These are phyloP conservation scores for Epichloe typhina DNA, from an alignment of 2,329 filamentous ascomycete species.

Conservation along the genomic window DNA sequence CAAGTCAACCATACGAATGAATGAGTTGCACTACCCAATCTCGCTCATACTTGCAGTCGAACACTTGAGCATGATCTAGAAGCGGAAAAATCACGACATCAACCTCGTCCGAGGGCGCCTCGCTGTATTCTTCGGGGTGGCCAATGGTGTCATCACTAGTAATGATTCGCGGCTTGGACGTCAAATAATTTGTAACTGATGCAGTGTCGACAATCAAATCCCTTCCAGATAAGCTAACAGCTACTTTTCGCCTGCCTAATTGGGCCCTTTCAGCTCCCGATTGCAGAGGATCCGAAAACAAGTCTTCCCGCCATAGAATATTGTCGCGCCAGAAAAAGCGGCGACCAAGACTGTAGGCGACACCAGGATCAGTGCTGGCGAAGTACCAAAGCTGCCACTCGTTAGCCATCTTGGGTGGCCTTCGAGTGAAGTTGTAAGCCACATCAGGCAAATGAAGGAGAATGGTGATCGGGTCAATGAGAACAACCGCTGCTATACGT, in stretches of 20 bases:
- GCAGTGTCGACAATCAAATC: slow-evolving; percentile 54
- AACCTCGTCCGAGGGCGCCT: slow-evolving; percentile 17
- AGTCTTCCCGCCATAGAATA: slow-evolving; percentile 55
- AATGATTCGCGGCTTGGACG: slow-evolving; percentile 3
- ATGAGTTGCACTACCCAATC: slow-evolving; percentile 18
- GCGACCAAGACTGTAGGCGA: slow-evolving; percentile 49
- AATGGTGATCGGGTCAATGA: slow-evolving; percentile 51
- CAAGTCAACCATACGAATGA: slow-evolving; percentile 12
- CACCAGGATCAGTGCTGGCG: slow-evolving; percentile 52
- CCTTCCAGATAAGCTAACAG: slow-evolving; percentile 43
- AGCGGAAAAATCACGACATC: slow-evolving; percentile 47
- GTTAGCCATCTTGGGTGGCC: slow-evolving; percentile 42
- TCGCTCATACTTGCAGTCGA: slow-evolving; percentile 25
- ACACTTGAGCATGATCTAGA: slow-evolving; percentile 52
- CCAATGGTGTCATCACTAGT: slow-evolving; percentile 7
- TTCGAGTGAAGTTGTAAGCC: slow-evolving; percentile 56
- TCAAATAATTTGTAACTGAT: slow-evolving; percentile 44
- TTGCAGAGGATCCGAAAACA: slow-evolving; percentile 19
- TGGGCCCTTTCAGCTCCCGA: background rate
- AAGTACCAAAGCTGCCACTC: slow-evolving; percentile 62
- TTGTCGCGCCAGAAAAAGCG: slow-evolving; percentile 63
- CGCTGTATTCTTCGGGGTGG: slow-evolving; percentile 8
- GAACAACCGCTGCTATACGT: slow-evolving; percentile 34
- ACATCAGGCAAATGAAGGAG: slow-evolving; percentile 57
- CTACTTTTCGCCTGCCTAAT: slow-evolving; percentile 25